Evolutionary conservation across 2,329 filamentous ascomycete species (phyloP).

Genomic region (Paramyrothecium sp.): DNA sequence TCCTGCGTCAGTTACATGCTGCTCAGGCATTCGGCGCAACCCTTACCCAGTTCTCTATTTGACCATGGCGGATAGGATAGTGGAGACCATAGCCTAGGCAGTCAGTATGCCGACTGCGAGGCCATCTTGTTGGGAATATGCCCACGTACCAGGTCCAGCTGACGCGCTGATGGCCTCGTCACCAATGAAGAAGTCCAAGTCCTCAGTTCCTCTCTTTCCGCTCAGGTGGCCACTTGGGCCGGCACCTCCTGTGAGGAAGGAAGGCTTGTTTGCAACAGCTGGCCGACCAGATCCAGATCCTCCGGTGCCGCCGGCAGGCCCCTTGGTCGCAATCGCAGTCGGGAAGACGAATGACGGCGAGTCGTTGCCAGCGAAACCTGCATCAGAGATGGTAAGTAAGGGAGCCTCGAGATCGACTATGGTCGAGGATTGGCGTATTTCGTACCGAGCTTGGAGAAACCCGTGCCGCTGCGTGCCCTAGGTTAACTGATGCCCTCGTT

Average conservation of each 20-base stretch:
- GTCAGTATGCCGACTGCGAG: slow-evolving; percentile 15
- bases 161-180: slow-evolving; percentile 89
- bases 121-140: slow-evolving; percentile 5
- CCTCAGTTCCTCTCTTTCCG: slow-evolving; percentile 92
- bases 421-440: slow-evolving; percentile 2
- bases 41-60: slow-evolving; percentile 96
- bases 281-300: slow-evolving; percentile 85
- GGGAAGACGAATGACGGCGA: slow-evolving; percentile 99
- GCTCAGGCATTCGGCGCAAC: not conserved
- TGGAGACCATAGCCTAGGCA: slow-evolving; percentile 83
- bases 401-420: not conserved
- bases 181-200: slow-evolving; percentile 97
- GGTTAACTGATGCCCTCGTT: slow-evolving; percentile 27
- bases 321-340: slow-evolving; percentile 96
- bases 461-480: slow-evolving; percentile 76
- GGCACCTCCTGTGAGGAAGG: slow-evolving; percentile 88
- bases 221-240: slow-evolving; percentile 81
- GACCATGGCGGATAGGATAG: slow-evolving; percentile 95
- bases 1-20: slow-evolving; percentile 22
- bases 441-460: slow-evolving; percentile 97
- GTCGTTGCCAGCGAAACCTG: slow-evolving; percentile 98
- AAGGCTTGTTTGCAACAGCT: slow-evolving; percentile 89
- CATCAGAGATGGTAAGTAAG: slow-evolving; percentile 20
- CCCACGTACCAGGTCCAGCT: slow-evolving; percentile 69
- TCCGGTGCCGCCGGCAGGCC: slow-evolving; percentile 65